Percentiles rank a stretch among this genome's conserved stretches.
phyloP scores from a whole-genome alignment of 2,329 filamentous ascomycete genomes.

The Aspergillus brunneoviolaceus region DNA sequence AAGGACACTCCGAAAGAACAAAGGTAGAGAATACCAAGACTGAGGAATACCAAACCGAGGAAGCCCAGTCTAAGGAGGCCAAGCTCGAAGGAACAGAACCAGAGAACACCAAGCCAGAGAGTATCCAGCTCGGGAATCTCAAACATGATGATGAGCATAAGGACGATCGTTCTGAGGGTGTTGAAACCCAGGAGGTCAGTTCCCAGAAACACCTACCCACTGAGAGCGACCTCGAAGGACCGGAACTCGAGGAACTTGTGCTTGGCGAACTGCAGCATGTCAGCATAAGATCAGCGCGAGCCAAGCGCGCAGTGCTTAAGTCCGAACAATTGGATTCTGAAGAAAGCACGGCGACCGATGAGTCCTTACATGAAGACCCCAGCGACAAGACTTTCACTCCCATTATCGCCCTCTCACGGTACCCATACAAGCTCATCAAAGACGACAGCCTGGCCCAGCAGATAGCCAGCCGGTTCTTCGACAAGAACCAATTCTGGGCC shows the following conservation, averaged over 20 bases:
- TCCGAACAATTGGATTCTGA: neutral
- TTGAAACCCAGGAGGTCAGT: neutral
- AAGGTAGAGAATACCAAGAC: too few relatives aligned
- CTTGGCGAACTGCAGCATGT: neutral
- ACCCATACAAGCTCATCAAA: constrained; percentile 45
- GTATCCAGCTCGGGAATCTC: too few relatives aligned
- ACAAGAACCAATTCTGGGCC: constrained; percentile 47
- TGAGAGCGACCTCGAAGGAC: neutral
- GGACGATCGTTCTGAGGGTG: neutral
- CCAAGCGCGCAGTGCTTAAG: neutral
- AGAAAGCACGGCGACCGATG: neutral
- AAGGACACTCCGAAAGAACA: neutral
- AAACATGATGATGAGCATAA: neutral
- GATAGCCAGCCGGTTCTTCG: constrained; percentile 43
- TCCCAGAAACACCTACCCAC: neutral
- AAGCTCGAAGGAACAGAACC: neutral
- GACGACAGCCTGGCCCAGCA: constrained; percentile 28
- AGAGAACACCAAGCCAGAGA: neutral
- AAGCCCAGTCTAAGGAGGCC: neutral
- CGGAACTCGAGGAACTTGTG: neutral
- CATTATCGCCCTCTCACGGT: constrained; percentile 39
- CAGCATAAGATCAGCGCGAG: neutral
- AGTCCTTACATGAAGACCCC: neutral
- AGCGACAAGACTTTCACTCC: constrained; percentile 39
- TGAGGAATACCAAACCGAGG: neutral